Evolutionary conservation across 352 stramenopile genomes (phyloP), one percentile per base, ranked within the genome.

Genomic region (Phytophthora multivora): DNA sequence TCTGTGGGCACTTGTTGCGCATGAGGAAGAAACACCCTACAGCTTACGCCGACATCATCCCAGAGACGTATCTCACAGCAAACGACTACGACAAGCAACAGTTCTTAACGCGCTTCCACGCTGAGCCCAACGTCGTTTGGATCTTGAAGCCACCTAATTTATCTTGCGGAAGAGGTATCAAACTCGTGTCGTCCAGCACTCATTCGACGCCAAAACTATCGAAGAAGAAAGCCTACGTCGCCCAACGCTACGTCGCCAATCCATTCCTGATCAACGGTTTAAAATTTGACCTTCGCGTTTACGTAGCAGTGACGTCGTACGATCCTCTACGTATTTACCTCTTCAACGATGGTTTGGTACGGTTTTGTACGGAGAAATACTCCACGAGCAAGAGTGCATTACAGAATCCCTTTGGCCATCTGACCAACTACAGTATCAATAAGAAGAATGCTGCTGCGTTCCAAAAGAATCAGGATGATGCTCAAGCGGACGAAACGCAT

Each of bases 351-450:
- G 90, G 90, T 1, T 77, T 97, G 23, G 89, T 93, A 38, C 81
- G 89, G 9, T 97, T 97, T 59, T 95, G 86, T 25, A 96, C 89
- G 0, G 75, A 90, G 46, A 88, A 89, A 28, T 93, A 91, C 58
- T 91, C 82, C 18, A 88, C 68, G 1, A 73, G 59, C 18, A 83
- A 82, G 26, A 79, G 69, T 5, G 84, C 88, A 6, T 38, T 97
- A 49, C 71, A 89, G 25, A 96, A 92, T 56, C 77, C 75, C 3
- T 97, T 93, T 59, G 82, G 82, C 0, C 89, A 98, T 63, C 66
- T 98, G n/a, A 97, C 91, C 10, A 98, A 98, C 71, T 97, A 96
- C 79, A 91, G 77, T 53, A 86, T 97, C 51, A 97, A 97, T 71
- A 97, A 97, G 66, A 95, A 90, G 46, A 96, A 91, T 63, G 75